phyloP scores from a whole-genome alignment of 192 early-diverging fungal genomes.

The Backusella tarrabulga region DNA sequence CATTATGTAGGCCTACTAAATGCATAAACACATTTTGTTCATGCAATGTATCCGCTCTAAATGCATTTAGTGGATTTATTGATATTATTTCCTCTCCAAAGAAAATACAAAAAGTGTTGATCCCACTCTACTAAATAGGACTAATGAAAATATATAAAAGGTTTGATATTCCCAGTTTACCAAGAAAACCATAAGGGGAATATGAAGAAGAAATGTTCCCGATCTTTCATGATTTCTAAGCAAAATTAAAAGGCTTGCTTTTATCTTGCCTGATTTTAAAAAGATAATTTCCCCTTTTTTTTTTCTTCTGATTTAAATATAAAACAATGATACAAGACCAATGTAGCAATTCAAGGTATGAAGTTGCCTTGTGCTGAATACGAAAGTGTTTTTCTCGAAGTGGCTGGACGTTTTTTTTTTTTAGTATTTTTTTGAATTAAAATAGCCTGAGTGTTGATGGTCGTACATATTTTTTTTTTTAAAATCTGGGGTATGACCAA shows the following conservation, averaged over 20 bases:
- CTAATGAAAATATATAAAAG: neutral
- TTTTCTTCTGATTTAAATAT: neutral
- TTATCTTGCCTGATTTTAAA: neutral
- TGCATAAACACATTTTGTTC: neutral
- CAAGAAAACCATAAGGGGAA: neutral
- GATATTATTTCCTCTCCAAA: neutral
- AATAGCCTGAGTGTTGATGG: neutral
- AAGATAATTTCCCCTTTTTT: neutral
- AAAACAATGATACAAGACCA: neutral
- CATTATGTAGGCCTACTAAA: neutral
- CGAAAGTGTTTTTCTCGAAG: neutral
- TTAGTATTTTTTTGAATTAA: neutral
- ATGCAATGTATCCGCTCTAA: neutral
- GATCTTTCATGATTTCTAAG: neutral
- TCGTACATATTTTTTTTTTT: neutral
- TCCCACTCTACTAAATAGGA: neutral
- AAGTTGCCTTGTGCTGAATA: neutral
- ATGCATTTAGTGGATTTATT: neutral
- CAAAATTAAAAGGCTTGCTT: neutral
- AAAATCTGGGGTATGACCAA: slow-evolving; percentile 6
- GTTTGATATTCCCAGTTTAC: neutral
- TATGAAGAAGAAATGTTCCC: neutral
- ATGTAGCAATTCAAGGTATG: neutral
- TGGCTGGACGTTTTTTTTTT: neutral
- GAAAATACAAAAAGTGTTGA: neutral